Base-by-base conservation (phyloP, 768 basidiomycete species). In the Hygrophorus russula region DNA sequence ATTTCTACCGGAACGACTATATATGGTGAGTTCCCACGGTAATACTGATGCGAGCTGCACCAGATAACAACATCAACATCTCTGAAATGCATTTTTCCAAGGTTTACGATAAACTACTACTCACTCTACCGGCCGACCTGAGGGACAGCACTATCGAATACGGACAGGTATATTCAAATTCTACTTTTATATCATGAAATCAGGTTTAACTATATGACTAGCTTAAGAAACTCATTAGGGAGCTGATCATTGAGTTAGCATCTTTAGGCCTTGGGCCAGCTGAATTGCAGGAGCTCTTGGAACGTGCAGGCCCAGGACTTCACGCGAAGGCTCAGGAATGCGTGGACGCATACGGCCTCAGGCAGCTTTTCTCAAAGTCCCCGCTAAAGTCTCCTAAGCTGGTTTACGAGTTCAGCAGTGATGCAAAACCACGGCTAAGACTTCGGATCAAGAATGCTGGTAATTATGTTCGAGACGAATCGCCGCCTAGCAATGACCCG, bases 161-260 rank as follows among this genome's bases (percentile, higher is more conserved):
- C 56, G 71, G 85, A 27, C 79, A 81, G 67, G 87, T 85, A 44
- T 19, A 54, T 44, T 35, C n/a, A 11, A n/a, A 32, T n/a, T 29
- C 27, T 46, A 3, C 12, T 31, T 27, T 18, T 39, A 41, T 46
- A 15, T 20, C 19, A 27, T 18, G 13, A 36, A 19, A 33, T 28
- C 17, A 3, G 19, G 12, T n/a, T 44, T 7, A 17, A 40, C 20
- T 41, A 33, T 37, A 14, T 36, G 24, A 49, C 33, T 52, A 94
- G 85, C 78, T 97, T 44, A 96, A 97, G 64, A 90, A 86, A 53
- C 65, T 93, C 24, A 92, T 97, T 51, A 85, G 87, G 49, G 72
- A 80, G 55, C 75, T 91, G 30, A 87, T 85, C 0, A 60, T 64
- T 8, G 92, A 97, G 59, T 77, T 97, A 13, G 68, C 74, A 3